Conservation (phyloP, 805 yeast genomes). For the Wickerhamiella domercqiae region DNA sequence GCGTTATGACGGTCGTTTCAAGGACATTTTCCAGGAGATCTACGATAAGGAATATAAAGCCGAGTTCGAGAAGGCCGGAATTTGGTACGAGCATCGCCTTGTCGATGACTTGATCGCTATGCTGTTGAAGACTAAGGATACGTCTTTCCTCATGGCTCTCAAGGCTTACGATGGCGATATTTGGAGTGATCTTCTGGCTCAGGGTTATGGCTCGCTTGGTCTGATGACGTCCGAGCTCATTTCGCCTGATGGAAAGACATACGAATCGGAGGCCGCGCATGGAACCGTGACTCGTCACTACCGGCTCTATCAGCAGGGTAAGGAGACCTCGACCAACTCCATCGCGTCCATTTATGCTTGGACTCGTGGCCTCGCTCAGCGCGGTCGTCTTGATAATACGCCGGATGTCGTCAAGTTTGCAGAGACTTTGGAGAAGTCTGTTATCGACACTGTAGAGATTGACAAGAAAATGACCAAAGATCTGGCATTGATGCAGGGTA, state of each 20-base stretch:
- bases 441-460: slow-evolving; percentile 65
- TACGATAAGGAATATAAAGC: slow-evolving; percentile 55
- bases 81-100: slow-evolving; percentile 92
- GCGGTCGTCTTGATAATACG: slow-evolving; percentile 78
- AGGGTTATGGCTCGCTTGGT: slow-evolving; percentile 94
- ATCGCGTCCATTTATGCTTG: slow-evolving; percentile 96
- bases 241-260: slow-evolving; percentile 93
- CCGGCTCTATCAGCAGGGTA: slow-evolving; percentile 91
- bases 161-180: slow-evolving; percentile 98
- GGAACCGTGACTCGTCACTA: slow-evolving; percentile 97
- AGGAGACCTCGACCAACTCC: slow-evolving; percentile 93
- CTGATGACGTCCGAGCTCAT: slow-evolving; percentile 94
- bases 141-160: slow-evolving; percentile 90
- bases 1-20: slow-evolving; percentile 87
- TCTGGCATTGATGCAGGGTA: slow-evolving; percentile 78
- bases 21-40: slow-evolving; percentile 76
- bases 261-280: slow-evolving; percentile 97
- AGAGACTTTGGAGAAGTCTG: slow-evolving; percentile 62
- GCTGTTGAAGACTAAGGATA: slow-evolving; percentile 90
- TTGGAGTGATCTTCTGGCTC: slow-evolving; percentile 92
- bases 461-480: slow-evolving; percentile 95
- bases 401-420: slow-evolving; percentile 78
- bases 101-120: slow-evolving; percentile 99
- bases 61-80: slow-evolving; percentile 61
- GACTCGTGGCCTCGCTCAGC: slow-evolving; percentile 85